phyloP scores from a whole-genome alignment of 805 yeast genomes.

The Sugiyamaella marilandica region DNA sequence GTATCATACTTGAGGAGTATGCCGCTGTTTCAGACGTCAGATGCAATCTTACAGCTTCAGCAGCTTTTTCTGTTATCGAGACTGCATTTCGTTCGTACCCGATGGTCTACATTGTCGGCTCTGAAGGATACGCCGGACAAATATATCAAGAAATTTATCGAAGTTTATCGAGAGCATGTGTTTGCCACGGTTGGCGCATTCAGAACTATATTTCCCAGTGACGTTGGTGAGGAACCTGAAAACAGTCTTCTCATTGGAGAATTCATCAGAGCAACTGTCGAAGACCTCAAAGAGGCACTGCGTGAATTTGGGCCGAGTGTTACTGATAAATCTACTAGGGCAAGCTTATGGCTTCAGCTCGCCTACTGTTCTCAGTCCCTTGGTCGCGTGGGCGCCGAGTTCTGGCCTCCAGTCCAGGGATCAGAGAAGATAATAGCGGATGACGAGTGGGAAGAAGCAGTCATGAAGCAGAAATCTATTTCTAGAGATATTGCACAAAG shows the following conservation, averaged over 20 bases:
- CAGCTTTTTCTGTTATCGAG: slow-evolving; percentile 64
- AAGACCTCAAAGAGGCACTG: slow-evolving; percentile 23
- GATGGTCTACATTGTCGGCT: slow-evolving; percentile 54
- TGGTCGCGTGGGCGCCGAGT: slow-evolving; percentile 64
- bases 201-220: slow-evolving; percentile 54
- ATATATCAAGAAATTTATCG: slow-evolving; percentile 73
- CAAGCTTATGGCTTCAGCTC: slow-evolving; percentile 73
- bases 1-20: slow-evolving; percentile 70
- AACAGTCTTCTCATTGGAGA: slow-evolving; percentile 23
- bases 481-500: slow-evolving; percentile 15
- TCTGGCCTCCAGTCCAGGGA: slow-evolving; percentile 42
- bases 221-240: slow-evolving; percentile 22
- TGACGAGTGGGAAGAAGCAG: slow-evolving; percentile 41
- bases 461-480: slow-evolving; percentile 40
- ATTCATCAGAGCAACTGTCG: slow-evolving; percentile 27
- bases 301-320: slow-evolving; percentile 26
- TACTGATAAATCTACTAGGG: slow-evolving; percentile 32
- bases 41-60: slow-evolving; percentile 37
- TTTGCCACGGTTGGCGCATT: slow-evolving; percentile 67
- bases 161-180: slow-evolving; percentile 77
- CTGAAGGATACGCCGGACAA: slow-evolving; percentile 53
- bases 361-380: slow-evolving; percentile 87
- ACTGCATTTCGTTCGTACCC: slow-evolving; percentile 58
- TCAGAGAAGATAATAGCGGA: slow-evolving; percentile 26
- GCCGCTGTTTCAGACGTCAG: slow-evolving; percentile 29